Percentiles rank a stretch among this genome's conserved stretches.
phyloP scores from a whole-genome alignment of 2,329 filamentous ascomycete genomes.

The Hypoxylon sp. region DNA sequence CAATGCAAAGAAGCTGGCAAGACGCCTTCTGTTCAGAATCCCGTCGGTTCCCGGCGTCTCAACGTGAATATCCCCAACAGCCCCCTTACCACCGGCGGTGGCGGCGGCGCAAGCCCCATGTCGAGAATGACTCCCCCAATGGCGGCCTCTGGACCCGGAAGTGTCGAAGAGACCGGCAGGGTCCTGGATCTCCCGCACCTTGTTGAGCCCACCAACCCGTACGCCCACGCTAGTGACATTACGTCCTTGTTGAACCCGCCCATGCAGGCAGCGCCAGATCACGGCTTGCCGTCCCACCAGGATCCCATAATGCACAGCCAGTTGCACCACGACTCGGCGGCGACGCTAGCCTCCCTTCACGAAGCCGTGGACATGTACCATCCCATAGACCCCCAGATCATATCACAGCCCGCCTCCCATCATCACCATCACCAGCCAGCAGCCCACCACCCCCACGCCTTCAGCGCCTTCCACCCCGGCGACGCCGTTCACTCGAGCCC shows the following conservation, averaged over 20 bases:
- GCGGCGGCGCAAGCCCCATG: conserved; percentile 20
- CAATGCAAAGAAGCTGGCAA: conserved; percentile 86
- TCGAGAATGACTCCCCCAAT: conserved; percentile 32
- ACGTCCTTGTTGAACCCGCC: conserved; percentile 53
- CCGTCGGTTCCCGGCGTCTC: conserved; percentile 27
- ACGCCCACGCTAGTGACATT: conserved; percentile 59
- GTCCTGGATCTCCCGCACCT: conserved; percentile 41
- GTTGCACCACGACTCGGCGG: conserved; percentile 35
- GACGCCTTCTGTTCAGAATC: conserved; percentile 47
- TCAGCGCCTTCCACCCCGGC: conserved; percentile 48
- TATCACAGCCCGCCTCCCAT: conserved; percentile 51
- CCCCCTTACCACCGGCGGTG: background rate
- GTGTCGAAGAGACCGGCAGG: conserved; percentile 36
- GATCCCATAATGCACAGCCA: conserved; percentile 46
- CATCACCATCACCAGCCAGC: conserved; percentile 43
- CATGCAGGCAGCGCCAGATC: conserved; percentile 27
- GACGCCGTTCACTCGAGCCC: conserved; percentile 26
- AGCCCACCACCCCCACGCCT: conserved; percentile 38
- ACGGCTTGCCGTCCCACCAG: conserved; percentile 47
- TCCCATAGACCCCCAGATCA: conserved; percentile 68
- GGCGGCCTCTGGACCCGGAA: conserved; percentile 25
- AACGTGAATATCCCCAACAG: conserved; percentile 34
- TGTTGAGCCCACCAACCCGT: conserved; percentile 49
- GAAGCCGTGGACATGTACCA: conserved; percentile 54
- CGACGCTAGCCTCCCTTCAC: conserved; percentile 42